Evolutionary conservation across 2,329 filamentous ascomycete genomes (phyloP).

Genomic region (Rutstroemia sydowiana): DNA sequence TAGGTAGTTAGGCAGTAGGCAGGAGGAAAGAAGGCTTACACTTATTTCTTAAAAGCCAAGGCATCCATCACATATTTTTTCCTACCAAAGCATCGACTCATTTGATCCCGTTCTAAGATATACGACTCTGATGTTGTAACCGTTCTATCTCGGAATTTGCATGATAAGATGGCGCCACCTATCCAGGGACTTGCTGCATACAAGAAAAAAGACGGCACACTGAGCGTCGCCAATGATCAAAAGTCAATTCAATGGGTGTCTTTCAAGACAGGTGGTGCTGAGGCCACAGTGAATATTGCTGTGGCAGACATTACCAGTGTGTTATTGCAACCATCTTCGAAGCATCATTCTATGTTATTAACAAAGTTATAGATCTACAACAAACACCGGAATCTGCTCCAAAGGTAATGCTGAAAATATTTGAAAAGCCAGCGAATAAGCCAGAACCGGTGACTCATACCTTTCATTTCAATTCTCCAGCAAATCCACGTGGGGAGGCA

Average conservation of each 20-base stretch:
- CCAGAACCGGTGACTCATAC: conserved; percentile 64
- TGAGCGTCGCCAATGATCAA: conserved; percentile 68
- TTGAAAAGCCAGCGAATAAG: conserved; percentile 58
- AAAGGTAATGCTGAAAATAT: conserved; percentile 92
- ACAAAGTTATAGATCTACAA: conserved; percentile 63
- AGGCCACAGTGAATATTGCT: conserved; percentile 60
- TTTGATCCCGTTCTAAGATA: too few species aligned
- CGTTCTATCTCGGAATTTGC: conserved; percentile 2
- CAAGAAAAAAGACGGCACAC: conserved; percentile 91
- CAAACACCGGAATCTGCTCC: conserved; percentile 82
- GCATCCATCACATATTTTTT: too few species aligned
- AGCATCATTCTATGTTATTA: conserved; percentile 5
- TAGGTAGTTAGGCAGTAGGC: too few species aligned
- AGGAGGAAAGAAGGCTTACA: too few species aligned
- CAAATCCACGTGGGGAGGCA: conserved; percentile 73
- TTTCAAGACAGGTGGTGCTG: conserved; percentile 49
- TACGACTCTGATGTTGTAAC: too few species aligned
- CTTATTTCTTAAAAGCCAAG: too few species aligned
- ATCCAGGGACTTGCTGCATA: conserved; percentile 60
- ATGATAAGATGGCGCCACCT: conserved; percentile 11
- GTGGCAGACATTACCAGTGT: conserved; percentile 77
- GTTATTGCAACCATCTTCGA: conserved; percentile 27
- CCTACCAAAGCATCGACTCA: too few species aligned
- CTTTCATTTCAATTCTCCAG: conserved; percentile 79
- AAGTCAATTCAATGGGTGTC: conserved; percentile 77